A percentile compares a stretch with the other conserved stretches of the same genome.
These are phyloP conservation scores for Suillus cothurnatus DNA, from an alignment of 768 basidiomycete genomes.

Conservation along the genomic window DNA sequence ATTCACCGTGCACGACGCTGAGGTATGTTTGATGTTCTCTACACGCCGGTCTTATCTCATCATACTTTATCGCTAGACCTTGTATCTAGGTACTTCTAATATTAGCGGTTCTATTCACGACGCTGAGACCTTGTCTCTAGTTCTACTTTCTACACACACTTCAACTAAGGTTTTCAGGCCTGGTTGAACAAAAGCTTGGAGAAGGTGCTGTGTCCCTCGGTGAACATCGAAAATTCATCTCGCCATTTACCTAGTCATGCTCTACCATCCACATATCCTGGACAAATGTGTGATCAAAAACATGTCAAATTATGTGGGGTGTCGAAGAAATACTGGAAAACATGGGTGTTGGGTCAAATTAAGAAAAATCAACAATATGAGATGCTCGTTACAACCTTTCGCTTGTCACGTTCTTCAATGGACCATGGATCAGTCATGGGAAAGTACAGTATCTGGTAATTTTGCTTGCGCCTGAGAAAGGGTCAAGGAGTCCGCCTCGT, in stretches of 20 bases:
- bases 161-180: background rate
- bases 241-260: background rate
- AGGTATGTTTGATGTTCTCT: too few relatives aligned
- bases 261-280: background rate
- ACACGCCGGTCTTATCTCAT: too few relatives aligned
- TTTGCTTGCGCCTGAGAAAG: slow-evolving; percentile 36
- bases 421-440: slow-evolving; percentile 67
- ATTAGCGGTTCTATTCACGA: too few relatives aligned
- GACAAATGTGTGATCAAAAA: background rate
- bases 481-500: background rate
- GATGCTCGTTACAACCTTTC: slow-evolving; percentile 57
- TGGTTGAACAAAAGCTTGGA: background rate
- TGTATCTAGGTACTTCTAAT: too few relatives aligned
- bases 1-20: too few relatives aligned
- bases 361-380: slow-evolving; percentile 27
- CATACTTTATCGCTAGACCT: too few relatives aligned
- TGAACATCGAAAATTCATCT: too few relatives aligned
- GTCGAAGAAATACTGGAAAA: background rate
- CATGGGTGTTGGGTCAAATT: background rate
- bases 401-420: slow-evolving; percentile 47
- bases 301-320: background rate
- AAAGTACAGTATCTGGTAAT: slow-evolving; percentile 86
- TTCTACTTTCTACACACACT: too few relatives aligned
- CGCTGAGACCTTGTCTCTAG: too few relatives aligned
- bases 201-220: background rate